A percentile compares a stretch with the other conserved stretches of the same genome.
phyloP scores from a whole-genome alignment of 495 filamentous ascomycete species.

The Staphylotrichum longicolle region DNA sequence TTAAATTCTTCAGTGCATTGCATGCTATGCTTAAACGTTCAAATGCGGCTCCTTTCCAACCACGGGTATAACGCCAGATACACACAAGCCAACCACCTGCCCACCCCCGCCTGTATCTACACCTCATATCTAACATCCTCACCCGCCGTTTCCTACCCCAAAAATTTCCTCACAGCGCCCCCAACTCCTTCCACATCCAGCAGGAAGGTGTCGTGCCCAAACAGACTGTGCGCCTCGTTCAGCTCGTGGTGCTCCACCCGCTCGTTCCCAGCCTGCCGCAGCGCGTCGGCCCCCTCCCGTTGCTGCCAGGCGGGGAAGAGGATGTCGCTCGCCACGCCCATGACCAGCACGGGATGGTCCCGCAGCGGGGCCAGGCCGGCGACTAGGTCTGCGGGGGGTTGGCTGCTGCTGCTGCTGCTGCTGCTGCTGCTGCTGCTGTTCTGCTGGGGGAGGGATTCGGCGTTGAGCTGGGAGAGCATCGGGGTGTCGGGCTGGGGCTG shows the following conservation, averaged over 20 bases:
- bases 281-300: slow-evolving; percentile 83
- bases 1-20: too few species aligned
- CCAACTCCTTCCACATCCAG: slow-evolving; percentile 91
- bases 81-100: background rate
- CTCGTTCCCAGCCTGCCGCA: slow-evolving; percentile 71
- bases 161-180: slow-evolving; percentile 72
- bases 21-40: too few species aligned
- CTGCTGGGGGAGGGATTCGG: slow-evolving; percentile 1
- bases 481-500: slow-evolving; percentile 45
- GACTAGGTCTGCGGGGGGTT: slow-evolving; percentile 69
- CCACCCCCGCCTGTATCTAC: background rate
- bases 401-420: slow-evolving; percentile 22
- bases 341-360: slow-evolving; percentile 75
- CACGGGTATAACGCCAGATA: too few species aligned
- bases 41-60: too few species aligned
- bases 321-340: slow-evolving; percentile 95
- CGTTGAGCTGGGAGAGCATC: background rate
- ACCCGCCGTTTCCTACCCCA: slow-evolving; percentile 46
- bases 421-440: slow-evolving; percentile 12
- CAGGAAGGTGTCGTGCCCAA: slow-evolving; percentile 96
- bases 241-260: slow-evolving; percentile 84
- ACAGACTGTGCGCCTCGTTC: slow-evolving; percentile 86
- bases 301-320: slow-evolving; percentile 99
- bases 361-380: slow-evolving; percentile 67
- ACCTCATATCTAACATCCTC: background rate